These are phyloP conservation scores for Solanum aculeatissimum DNA, from an alignment of 305 asterid genomes.

Conservation along the genomic window DNA sequence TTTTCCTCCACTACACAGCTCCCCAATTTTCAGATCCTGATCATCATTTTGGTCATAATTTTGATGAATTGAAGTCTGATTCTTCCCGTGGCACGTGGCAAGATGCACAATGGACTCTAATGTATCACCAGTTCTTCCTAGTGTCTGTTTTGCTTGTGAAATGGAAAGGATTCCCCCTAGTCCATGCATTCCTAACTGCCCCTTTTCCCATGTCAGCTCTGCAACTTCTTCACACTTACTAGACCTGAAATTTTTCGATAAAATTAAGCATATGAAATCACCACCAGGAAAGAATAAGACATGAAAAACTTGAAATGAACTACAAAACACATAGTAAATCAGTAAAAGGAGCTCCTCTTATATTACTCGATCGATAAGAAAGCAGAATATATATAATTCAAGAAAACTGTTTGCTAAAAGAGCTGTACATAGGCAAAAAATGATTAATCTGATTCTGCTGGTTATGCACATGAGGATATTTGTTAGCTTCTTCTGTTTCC, in stretches of 20 bases:
- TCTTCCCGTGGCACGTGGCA: constrained; percentile 14
- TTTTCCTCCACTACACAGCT: not conserved
- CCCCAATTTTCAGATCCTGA: not conserved
- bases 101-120: constrained; percentile 59
- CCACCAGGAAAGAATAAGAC: not conserved
- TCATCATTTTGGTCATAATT: not conserved
- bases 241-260: constrained; percentile 21
- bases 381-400: not conserved
- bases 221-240: constrained; percentile 18
- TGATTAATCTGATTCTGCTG: constrained; percentile 10
- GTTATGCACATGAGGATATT: constrained; percentile 31
- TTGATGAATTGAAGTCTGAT: not conserved
- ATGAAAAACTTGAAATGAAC: not conserved
- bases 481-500: constrained; percentile 20
- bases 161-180: not conserved
- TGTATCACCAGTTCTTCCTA: constrained; percentile 22
- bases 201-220: constrained; percentile 60
- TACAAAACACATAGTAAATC: not conserved
- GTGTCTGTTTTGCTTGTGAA: constrained; percentile 8
- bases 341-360: not conserved
- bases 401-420: not conserved
- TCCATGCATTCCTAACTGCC: constrained; percentile 33
- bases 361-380: not conserved
- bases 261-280: not conserved
- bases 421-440: constrained; percentile 35